Percentiles rank a stretch among this genome's conserved stretches.
Evolutionary conservation across 2,329 filamentous ascomycete species (phyloP).

Genomic region (Fusarium sp.): DNA sequence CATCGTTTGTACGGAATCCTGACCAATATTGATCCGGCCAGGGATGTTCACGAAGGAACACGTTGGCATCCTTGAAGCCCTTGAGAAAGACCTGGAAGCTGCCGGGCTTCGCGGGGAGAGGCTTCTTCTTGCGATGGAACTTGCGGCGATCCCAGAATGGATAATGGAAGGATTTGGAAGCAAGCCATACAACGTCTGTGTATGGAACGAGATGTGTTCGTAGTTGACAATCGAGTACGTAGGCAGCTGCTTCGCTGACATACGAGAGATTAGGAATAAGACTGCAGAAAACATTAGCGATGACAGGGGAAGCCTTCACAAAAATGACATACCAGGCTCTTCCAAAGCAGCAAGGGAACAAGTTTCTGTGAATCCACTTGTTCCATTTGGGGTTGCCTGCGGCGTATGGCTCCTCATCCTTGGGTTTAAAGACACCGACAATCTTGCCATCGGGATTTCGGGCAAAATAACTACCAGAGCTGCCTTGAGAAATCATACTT

Average conservation of each 20-base stretch:
- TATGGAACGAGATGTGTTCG: conserved; percentile 94
- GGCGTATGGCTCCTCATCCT: conserved; percentile 98
- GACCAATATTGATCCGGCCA: conserved; percentile 91
- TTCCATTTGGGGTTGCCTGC: conserved; percentile 99
- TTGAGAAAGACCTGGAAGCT: conserved; percentile 98
- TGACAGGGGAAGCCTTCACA: not conserved
- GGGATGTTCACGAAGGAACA: conserved; percentile 93
- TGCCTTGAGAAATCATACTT: conserved; percentile 95
- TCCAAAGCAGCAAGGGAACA: conserved; percentile 98
- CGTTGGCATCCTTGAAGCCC: conserved; percentile 95
- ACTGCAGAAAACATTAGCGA: conserved; percentile 49
- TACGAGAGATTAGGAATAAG: conserved; percentile 98
- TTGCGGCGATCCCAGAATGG: conserved; percentile 95
- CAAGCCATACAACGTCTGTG: conserved; percentile 92
- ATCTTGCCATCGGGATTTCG: conserved; percentile 91
- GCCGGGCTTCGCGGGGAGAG: conserved; percentile 87
- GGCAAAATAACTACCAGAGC: conserved; percentile 98
- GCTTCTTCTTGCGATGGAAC: conserved; percentile 86
- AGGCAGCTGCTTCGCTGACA: conserved; percentile 96
- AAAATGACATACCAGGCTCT: conserved; percentile 73
- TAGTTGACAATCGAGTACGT: conserved; percentile 90
- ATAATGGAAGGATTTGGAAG: conserved; percentile 97
- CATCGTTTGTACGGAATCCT: conserved; percentile 74
- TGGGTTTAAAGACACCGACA: conserved; percentile 97
- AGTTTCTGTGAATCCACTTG: conserved; percentile 98